These are phyloP conservation scores for Cercophora scortea DNA, from an alignment of 495 filamentous ascomycete species.

Conservation along the genomic window DNA sequence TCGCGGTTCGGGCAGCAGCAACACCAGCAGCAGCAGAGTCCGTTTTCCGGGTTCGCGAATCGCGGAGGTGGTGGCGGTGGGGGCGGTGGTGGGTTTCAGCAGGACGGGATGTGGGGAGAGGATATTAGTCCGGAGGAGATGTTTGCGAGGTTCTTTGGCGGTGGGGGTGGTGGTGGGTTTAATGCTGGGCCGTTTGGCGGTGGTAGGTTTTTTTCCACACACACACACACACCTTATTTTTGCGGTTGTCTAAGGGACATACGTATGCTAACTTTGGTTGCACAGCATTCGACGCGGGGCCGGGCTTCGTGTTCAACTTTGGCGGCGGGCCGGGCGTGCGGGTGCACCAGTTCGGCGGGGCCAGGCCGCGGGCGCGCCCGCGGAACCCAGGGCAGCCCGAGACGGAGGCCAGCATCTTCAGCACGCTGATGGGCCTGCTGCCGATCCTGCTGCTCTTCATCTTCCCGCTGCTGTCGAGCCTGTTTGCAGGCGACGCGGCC, in stretches of 20 bases:
- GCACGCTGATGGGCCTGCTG: constrained; percentile 57
- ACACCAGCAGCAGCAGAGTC: constrained; percentile 46
- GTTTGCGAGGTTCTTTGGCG: constrained; percentile 91
- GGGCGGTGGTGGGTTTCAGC: constrained; percentile 31
- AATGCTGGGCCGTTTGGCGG: constrained; percentile 48
- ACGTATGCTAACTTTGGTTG: constrained; percentile 1
- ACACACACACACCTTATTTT: not conserved
- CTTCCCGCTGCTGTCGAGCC: constrained; percentile 72
- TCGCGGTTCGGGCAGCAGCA: constrained; percentile 60
- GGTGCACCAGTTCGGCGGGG: constrained; percentile 80
- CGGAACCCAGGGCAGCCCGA: constrained; percentile 53
- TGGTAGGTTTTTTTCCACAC: constrained; percentile 8
- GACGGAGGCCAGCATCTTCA: constrained; percentile 40
- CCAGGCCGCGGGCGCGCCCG: constrained; percentile 59
- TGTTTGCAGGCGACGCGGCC: constrained; percentile 57
- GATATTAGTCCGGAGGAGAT: constrained; percentile 96
- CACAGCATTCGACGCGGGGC: constrained; percentile 58
- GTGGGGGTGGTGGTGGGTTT: constrained; percentile 57
- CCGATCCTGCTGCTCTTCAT: constrained; percentile 85
- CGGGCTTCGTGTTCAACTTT: constrained; percentile 87
- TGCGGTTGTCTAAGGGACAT: not conserved
- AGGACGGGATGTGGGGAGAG: constrained; percentile 63
- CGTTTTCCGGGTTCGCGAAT: constrained; percentile 67
- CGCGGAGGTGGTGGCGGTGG: constrained; percentile 32
- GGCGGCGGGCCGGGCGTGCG: constrained; percentile 74